A percentile compares a stretch with the other conserved stretches of the same genome.
Conservation (phyloP, 331 rosid genomes). For the Rhamnella rubrinervis region DNA sequence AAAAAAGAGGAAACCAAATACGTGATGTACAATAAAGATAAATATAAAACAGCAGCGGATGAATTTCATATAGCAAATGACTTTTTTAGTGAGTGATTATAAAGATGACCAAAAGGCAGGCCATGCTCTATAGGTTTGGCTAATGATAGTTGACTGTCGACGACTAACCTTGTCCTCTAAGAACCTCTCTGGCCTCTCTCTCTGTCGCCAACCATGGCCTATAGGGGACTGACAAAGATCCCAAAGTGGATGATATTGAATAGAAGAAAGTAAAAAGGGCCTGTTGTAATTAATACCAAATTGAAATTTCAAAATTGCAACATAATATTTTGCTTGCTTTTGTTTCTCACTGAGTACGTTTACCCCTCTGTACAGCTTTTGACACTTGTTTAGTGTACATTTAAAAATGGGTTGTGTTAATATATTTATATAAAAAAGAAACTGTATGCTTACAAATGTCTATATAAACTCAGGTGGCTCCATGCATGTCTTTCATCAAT, state of each 20-base stretch:
- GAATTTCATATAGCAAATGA: no score
- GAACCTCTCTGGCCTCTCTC: neutral
- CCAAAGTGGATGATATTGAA: neutral
- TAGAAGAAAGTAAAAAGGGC: neutral
- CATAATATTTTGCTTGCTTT: neutral
- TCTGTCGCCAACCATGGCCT: neutral
- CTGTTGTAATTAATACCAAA: neutral
- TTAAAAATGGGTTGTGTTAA: neutral
- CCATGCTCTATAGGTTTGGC: neutral
- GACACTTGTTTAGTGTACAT: neutral
- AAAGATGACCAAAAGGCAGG: neutral
- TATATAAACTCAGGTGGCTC: conserved; percentile 1
- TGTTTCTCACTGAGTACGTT: neutral
- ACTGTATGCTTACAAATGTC: conserved; percentile 2
- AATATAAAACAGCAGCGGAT: no score
- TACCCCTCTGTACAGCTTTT: neutral
- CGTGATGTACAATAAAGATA: no score
- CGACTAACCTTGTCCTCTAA: neutral
- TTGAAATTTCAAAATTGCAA: neutral
- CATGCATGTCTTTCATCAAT: neutral
- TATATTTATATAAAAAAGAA: neutral
- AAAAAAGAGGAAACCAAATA: no score
- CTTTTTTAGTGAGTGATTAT: no score
- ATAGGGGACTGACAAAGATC: neutral
- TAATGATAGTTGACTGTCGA: neutral